phyloP scores from a whole-genome alignment of 1,139 yeast genomes.

The Yamadazyma atlantica region DNA sequence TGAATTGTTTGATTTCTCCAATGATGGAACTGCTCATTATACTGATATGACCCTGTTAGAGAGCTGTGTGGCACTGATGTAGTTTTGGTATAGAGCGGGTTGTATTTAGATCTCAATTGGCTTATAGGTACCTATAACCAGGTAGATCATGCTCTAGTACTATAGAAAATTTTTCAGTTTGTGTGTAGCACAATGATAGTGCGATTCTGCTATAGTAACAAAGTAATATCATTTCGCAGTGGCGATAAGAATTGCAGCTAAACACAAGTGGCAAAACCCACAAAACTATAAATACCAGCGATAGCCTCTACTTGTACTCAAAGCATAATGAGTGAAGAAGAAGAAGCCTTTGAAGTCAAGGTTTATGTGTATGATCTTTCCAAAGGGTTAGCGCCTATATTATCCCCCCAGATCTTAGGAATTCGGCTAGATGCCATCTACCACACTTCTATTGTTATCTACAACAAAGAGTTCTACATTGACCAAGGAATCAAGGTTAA shows the following conservation, averaged over 20 bases:
- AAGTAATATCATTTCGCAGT: neutral
- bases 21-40: no score
- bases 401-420: slow-evolving; percentile 48
- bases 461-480: slow-evolving; percentile 55
- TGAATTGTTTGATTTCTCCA: slow-evolving; percentile 25
- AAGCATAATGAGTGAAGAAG: slow-evolving; percentile 14
- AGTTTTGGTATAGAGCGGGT: no score
- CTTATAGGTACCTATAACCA: neutral
- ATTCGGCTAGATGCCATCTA: slow-evolving; percentile 58
- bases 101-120: no score
- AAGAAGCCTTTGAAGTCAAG: slow-evolving; percentile 33
- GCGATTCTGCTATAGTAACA: no score
- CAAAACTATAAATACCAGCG: neutral
- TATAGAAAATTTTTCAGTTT: neutral
- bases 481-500: slow-evolving; percentile 57
- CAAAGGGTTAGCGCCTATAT: slow-evolving; percentile 40
- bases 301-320: neutral
- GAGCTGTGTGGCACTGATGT: no score
- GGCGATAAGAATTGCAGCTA: neutral
- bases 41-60: no score
- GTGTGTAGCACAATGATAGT: neutral
- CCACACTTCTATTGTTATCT: slow-evolving; percentile 64
- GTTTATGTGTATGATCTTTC: slow-evolving; percentile 69
- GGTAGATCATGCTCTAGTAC: neutral
- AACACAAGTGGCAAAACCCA: neutral